Conservation (phyloP, 257 asterid species). For the Plectranthus barbatus region DNA sequence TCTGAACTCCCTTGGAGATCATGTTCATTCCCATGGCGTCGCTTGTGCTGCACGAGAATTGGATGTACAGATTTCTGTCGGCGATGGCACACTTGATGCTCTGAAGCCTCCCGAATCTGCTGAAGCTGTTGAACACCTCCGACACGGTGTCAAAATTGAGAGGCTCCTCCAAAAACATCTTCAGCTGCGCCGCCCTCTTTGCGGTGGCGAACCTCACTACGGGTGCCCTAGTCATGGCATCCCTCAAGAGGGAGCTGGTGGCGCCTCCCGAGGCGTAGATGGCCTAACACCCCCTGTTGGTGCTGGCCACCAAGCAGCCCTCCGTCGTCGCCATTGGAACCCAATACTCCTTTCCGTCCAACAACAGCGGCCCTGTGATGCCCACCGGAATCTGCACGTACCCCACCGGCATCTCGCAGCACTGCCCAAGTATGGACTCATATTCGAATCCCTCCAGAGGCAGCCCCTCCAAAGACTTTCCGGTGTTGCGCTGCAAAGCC, state of each 20-base stretch:
- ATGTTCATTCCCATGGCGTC: constrained; percentile 55
- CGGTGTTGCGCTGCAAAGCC: constrained; percentile 33
- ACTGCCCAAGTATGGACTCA: constrained; percentile 34
- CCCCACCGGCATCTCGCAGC: constrained; percentile 43
- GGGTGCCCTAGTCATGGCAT: constrained; percentile 37
- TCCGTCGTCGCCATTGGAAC: constrained; percentile 47
- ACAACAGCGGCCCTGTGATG: too few species aligned
- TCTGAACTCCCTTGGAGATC: constrained; percentile 40
- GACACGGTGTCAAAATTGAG: constrained; percentile 30
- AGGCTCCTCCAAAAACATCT: constrained; percentile 27
- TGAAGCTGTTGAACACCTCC: constrained; percentile 33
- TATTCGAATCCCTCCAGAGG: constrained; percentile 31
- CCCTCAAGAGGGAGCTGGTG: constrained; percentile 15
- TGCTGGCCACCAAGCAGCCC: constrained; percentile 40
- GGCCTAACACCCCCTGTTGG: constrained; percentile 41
- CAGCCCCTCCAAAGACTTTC: constrained; percentile 28
- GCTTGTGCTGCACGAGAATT: constrained; percentile 37
- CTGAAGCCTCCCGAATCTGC: constrained; percentile 35
- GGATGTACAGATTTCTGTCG: constrained; percentile 30
- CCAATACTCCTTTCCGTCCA: constrained; percentile 23
- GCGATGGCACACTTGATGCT: too few species aligned
- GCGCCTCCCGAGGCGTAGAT: constrained; percentile 38
- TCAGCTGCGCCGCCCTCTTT: constrained; percentile 26
- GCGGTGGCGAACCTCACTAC: constrained; percentile 30
- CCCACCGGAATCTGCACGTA: constrained; percentile 39